Evolutionary conservation across 2,329 filamentous ascomycete genomes (phyloP), one percentile per base, ranked within the genome.

Genomic region (Camillea tinctor): DNA sequence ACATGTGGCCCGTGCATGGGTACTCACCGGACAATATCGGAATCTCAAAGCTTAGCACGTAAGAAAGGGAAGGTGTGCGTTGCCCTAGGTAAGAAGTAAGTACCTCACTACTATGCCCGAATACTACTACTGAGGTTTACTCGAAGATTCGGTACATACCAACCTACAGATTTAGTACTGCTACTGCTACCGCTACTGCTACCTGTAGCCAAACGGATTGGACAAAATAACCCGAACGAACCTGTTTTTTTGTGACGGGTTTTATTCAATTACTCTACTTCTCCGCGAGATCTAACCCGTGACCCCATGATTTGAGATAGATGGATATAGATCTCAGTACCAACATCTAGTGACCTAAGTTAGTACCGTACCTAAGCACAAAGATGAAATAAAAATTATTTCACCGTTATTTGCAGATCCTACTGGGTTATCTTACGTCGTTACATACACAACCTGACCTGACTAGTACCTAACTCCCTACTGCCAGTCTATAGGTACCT

Each of bases 11-110:
- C 36, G 36, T 56, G 54, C 54, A 50, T 24, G 54, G 21, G 40
- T 24, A 24, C n/a, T 49, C 56, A 26, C 65, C 65, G 65, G 65
- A 66, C 65, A 63, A 66, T 64, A 55, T 64, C 65, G 65, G 65
- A 52, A 67, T 60, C 60, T 54, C 63, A 58, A 56, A 60, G 59
- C 50, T 57, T 61, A 36, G 64, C 30, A 20, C 11, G 26, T 50
- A 24, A 13, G 36, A 44, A 44, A 44, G 36, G 36, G 36, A 44
- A 44, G 36, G 36, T 44, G 36, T 44, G 36, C 36, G 17, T 44
- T n/a, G 36, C 36, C 36, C 15, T 44, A 40, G 4, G 36, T 40
- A 40, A 49, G 50, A 55, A 60, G 57, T 48, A 52, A 52, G 49
- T 55, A 49, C 55, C 58, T 22, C 6, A 21, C 8, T 23, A 50